phyloP scores from a whole-genome alignment of 495 filamentous ascomycete species.

The Immersiella caudata region DNA sequence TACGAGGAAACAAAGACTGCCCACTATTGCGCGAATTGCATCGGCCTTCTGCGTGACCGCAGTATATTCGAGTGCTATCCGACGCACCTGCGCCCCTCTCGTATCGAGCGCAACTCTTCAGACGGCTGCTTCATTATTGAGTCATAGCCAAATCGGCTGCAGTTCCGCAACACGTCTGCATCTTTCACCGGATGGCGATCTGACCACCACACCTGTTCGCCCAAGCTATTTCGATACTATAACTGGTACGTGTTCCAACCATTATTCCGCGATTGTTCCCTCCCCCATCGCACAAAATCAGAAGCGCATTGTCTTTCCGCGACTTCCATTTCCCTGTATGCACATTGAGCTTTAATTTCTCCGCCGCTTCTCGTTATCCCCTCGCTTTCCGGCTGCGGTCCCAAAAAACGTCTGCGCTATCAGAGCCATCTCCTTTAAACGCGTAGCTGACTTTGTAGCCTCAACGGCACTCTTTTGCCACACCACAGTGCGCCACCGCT shows the following conservation, averaged over 20 bases:
- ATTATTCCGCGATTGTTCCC: background rate
- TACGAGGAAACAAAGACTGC: constrained; percentile 5
- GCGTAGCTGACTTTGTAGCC: background rate
- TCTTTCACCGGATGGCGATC: constrained; percentile 7
- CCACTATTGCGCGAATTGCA: constrained; percentile 1
- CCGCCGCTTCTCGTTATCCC: background rate
- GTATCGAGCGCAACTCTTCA: constrained; percentile 1
- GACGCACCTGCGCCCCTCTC: background rate
- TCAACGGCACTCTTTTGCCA: background rate
- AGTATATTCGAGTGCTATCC: background rate
- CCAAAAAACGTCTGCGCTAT: background rate
- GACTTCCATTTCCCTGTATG: background rate
- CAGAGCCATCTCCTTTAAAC: background rate
- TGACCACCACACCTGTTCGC: background rate
- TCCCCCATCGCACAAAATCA: background rate
- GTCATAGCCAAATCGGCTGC: constrained; percentile 15
- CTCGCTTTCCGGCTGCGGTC: background rate
- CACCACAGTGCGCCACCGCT: background rate
- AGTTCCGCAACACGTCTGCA: background rate
- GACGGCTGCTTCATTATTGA: constrained; percentile 3
- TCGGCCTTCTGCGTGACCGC: background rate
- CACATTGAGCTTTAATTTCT: background rate
- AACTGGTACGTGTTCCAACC: background rate
- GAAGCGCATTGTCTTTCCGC: background rate
- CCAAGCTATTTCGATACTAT: background rate